Conservation (phyloP, 2,329 filamentous ascomycete genomes). For the Neophaeococcomyces mojaviensis region DNA sequence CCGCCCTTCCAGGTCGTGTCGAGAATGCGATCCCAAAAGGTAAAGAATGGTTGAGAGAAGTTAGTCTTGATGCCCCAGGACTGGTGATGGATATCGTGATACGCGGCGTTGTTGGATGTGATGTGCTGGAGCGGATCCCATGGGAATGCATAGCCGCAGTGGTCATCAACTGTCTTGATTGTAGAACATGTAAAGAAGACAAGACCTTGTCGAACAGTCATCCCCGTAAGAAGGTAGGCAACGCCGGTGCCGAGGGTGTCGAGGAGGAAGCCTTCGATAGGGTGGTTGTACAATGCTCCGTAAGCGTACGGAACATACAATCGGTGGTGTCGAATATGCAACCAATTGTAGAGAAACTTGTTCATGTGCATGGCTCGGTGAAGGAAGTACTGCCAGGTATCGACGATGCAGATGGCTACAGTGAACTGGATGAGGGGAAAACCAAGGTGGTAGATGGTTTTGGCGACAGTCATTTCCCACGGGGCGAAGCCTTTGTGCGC, state of each 20-base stretch:
- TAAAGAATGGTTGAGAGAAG: slow-evolving; percentile 58
- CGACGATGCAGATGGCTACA: slow-evolving; percentile 67
- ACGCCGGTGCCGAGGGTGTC: slow-evolving; percentile 83
- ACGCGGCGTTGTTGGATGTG: slow-evolving; percentile 89
- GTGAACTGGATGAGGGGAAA: slow-evolving; percentile 73
- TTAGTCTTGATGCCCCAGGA: slow-evolving; percentile 89
- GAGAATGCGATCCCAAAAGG: slow-evolving; percentile 80
- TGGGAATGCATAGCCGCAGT: slow-evolving; percentile 92
- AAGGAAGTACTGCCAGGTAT: slow-evolving; percentile 97
- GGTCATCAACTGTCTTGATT: slow-evolving; percentile 95
- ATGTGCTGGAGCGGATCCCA: slow-evolving; percentile 90
- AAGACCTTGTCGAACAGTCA: slow-evolving; percentile 82
- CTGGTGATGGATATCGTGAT: slow-evolving; percentile 98
- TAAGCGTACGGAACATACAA: slow-evolving; percentile 97
- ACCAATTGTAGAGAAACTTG: slow-evolving; percentile 75
- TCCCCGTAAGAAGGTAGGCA: slow-evolving; percentile 69
- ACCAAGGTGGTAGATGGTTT: slow-evolving; percentile 68
- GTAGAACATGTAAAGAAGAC: slow-evolving; percentile 82
- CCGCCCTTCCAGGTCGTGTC: slow-evolving; percentile 76
- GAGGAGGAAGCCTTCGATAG: slow-evolving; percentile 84
- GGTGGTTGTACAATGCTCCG: slow-evolving; percentile 94
- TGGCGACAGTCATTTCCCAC: slow-evolving; percentile 73
- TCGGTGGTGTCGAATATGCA: slow-evolving; percentile 92
- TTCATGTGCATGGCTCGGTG: slow-evolving; percentile 97
- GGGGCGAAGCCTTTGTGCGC: slow-evolving; percentile 64